These are phyloP conservation scores for Backusella circina DNA, from an alignment of 192 early-diverging fungal species.

Conservation along the genomic window DNA sequence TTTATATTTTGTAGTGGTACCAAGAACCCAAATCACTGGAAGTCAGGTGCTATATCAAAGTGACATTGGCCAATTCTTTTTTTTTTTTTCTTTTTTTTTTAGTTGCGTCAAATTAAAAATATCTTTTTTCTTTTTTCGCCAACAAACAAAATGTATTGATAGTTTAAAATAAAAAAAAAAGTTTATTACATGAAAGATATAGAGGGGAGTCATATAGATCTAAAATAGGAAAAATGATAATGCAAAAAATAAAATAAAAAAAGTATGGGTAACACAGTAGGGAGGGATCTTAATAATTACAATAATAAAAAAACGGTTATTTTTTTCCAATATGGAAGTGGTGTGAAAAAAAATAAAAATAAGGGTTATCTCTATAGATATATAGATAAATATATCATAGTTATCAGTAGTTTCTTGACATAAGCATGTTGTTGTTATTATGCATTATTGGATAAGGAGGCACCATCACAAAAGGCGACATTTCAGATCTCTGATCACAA, in stretches of 20 bases:
- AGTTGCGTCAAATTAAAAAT: no score
- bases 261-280: neutral
- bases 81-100: neutral
- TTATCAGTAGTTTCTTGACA: conserved; percentile 1
- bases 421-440: conserved; percentile 3
- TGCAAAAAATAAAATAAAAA: neutral
- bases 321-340: conserved; percentile 1
- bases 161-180: no score
- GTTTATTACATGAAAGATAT: neutral
- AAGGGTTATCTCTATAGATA: neutral
- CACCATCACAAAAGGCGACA: conserved; percentile 7
- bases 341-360: neutral
- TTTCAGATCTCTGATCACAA: conserved; percentile 27
- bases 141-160: neutral
- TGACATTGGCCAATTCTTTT: neutral
- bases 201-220: neutral
- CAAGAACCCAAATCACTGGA: neutral
- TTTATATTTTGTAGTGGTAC: neutral
- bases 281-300: neutral
- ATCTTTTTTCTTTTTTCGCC: no score
- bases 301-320: neutral
- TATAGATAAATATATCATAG: neutral
- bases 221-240: neutral
- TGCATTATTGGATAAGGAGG: neutral
- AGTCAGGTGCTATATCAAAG: neutral